Evolutionary conservation across 495 filamentous ascomycete species (phyloP).

Genomic region (Xylaria nigripes): DNA sequence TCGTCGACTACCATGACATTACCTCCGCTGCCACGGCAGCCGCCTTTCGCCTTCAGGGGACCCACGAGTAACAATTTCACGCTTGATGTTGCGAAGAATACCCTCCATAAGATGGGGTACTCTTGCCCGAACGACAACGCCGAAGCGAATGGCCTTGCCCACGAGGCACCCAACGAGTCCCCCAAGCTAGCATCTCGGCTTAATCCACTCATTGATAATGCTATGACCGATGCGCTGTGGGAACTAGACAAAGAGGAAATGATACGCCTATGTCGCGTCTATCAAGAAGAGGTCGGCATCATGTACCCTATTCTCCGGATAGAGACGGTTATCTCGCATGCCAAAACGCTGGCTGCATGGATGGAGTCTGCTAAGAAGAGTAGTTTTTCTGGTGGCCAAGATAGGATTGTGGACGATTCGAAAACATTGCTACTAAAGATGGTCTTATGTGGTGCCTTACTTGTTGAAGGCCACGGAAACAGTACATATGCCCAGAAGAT

Average conservation of each 20-base stretch:
- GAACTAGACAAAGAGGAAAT: constrained; percentile 61
- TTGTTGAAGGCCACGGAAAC: constrained; percentile 66
- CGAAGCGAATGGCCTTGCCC: constrained; percentile 50
- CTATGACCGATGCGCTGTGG: constrained; percentile 61
- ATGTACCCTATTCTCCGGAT: constrained; percentile 82
- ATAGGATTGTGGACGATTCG: constrained; percentile 59
- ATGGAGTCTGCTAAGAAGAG: constrained; percentile 44
- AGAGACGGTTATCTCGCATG: constrained; percentile 54
- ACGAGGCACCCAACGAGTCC: constrained; percentile 45
- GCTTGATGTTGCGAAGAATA: constrained; percentile 79
- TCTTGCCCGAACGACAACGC: constrained; percentile 47
- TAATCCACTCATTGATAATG: constrained; percentile 37
- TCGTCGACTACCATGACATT: constrained; percentile 28
- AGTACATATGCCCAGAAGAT: constrained; percentile 62
- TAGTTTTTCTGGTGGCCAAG: constrained; percentile 25
- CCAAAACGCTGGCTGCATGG: constrained; percentile 57
- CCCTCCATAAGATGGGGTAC: constrained; percentile 84
- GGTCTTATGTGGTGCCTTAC: constrained; percentile 65
- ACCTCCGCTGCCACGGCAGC: constrained; percentile 38
- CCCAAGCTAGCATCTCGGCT: constrained; percentile 30
- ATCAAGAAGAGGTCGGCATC: constrained; percentile 75
- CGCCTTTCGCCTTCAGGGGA: constrained; percentile 71
- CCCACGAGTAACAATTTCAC: constrained; percentile 82
- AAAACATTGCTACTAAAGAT: constrained; percentile 68
- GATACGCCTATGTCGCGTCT: constrained; percentile 59